phyloP scores from a whole-genome alignment of 495 filamentous ascomycete species.

The Wilcoxina mikolae region DNA sequence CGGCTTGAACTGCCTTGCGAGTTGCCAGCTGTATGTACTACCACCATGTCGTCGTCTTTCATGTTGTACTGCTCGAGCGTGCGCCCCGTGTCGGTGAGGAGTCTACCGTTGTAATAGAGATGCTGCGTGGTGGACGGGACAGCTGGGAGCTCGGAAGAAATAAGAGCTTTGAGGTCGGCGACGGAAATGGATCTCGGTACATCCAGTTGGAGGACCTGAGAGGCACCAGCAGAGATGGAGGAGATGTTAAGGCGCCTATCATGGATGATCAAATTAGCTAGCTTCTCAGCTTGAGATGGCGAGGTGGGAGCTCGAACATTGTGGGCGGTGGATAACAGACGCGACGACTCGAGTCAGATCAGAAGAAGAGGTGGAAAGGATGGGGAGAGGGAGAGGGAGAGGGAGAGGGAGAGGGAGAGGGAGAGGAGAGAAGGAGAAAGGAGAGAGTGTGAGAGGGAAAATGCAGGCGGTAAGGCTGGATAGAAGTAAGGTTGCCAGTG shows the following conservation, averaged over 20 bases:
- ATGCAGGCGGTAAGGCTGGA: too few relatives aligned
- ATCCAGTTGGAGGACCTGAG: slow-evolving; percentile 53
- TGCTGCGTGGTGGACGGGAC: slow-evolving; percentile 46
- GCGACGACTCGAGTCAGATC: too few relatives aligned
- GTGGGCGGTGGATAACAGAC: background rate
- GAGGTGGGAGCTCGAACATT: background rate
- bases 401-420: background rate
- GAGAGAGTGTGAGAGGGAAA: too few relatives aligned
- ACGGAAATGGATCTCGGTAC: slow-evolving; percentile 73
- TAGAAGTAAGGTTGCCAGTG: too few relatives aligned
- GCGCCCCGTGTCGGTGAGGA: slow-evolving; percentile 59
- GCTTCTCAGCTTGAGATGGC: background rate
- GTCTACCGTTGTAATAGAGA: slow-evolving; percentile 78
- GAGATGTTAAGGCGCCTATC: slow-evolving; percentile 75
- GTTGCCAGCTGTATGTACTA: slow-evolving; percentile 62
- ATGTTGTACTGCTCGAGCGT: slow-evolving; percentile 73
- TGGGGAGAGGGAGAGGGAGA: background rate
- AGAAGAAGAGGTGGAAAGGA: background rate
- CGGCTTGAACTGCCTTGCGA: too few relatives aligned
- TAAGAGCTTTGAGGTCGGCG: slow-evolving; percentile 69
- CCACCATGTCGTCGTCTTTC: slow-evolving; percentile 82
- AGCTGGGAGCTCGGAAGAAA: slow-evolving; percentile 41
- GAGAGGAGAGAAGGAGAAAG: background rate
- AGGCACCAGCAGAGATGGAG: slow-evolving; percentile 45
- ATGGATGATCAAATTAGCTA: too few relatives aligned